phyloP scores from a whole-genome alignment of 208 protist species.

The Acanthamoeba lenticulata region DNA sequence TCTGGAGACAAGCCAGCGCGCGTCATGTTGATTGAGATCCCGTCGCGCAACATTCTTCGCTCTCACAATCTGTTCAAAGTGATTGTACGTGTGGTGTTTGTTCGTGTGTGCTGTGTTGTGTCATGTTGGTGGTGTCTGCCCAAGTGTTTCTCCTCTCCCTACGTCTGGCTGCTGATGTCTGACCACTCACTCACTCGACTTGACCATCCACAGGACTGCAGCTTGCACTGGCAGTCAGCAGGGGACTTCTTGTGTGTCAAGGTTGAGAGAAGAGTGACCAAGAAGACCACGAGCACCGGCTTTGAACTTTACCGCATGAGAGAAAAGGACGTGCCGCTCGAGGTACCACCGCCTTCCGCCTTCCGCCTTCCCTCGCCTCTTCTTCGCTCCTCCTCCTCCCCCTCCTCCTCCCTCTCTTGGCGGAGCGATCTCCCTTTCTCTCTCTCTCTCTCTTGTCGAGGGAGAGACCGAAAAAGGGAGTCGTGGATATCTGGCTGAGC shows the following conservation, averaged over 20 bases:
- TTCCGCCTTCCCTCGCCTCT: not conserved
- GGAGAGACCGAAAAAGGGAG: too few relatives aligned
- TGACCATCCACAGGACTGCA: not conserved
- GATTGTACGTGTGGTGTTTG: not conserved
- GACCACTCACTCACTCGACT: not conserved
- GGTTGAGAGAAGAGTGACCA: not conserved
- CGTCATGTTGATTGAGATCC: conserved; percentile 25
- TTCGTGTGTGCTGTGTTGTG: too few relatives aligned
- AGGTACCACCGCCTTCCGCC: not conserved
- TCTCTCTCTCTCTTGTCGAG: not conserved
- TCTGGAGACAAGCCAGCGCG: conserved; percentile 32
- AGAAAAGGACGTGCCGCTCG: conserved; percentile 43
- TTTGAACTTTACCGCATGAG: conserved; percentile 39
- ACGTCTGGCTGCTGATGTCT: too few relatives aligned
- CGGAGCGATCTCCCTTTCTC: not conserved
- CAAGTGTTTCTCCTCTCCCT: too few relatives aligned
- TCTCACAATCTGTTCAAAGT: conserved; percentile 53
- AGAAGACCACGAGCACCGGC: not conserved
- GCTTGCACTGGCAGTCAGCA: conserved; percentile 4
- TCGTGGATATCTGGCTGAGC: too few relatives aligned
- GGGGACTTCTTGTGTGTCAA: conserved; percentile 50
- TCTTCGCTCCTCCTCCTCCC: not conserved
- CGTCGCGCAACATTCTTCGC: conserved; percentile 1
- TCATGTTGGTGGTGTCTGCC: too few relatives aligned
- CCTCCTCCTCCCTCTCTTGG: not conserved